Percentiles rank a stretch among this genome's conserved stretches.
Evolutionary conservation across 2,329 filamentous ascomycete genomes (phyloP).

Genomic region (Pseudogymnoascus sp.): DNA sequence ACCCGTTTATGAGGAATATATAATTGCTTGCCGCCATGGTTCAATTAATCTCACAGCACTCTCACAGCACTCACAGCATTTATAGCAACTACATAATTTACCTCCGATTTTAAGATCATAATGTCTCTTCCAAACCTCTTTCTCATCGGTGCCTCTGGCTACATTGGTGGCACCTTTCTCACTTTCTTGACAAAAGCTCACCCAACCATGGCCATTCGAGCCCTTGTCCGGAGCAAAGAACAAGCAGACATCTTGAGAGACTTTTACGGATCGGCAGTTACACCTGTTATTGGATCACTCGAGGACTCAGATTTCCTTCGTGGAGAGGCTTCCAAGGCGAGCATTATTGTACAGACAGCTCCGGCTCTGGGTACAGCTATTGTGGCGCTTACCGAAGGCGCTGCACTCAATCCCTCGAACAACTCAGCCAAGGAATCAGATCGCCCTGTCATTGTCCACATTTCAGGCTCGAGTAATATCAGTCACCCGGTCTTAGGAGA

Average conservation of each 20-base stretch:
- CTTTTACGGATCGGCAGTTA: neutral
- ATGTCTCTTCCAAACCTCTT: neutral
- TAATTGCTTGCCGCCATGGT: neutral
- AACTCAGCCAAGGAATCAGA: neutral
- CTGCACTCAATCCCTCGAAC: neutral
- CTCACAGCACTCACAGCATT: neutral
- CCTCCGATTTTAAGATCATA: neutral
- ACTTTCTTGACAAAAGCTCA: neutral
- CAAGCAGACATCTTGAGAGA: neutral
- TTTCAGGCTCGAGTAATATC: neutral
- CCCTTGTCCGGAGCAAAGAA: neutral
- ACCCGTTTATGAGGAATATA: neutral
- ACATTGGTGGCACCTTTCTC: neutral
- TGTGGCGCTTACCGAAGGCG: neutral
- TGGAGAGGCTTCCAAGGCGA: neutral
- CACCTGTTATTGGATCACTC: neutral
- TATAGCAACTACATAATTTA: neutral
- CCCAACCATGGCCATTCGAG: neutral
- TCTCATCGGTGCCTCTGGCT: neutral
- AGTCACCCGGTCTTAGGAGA: neutral
- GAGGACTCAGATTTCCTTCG: neutral
- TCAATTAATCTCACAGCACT: neutral
- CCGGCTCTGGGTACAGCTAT: neutral
- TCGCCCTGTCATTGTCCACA: neutral
- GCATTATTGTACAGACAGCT: neutral